Conservation (phyloP, 176 grass and related monocot genomes). For the Rhynchospora pubera region DNA sequence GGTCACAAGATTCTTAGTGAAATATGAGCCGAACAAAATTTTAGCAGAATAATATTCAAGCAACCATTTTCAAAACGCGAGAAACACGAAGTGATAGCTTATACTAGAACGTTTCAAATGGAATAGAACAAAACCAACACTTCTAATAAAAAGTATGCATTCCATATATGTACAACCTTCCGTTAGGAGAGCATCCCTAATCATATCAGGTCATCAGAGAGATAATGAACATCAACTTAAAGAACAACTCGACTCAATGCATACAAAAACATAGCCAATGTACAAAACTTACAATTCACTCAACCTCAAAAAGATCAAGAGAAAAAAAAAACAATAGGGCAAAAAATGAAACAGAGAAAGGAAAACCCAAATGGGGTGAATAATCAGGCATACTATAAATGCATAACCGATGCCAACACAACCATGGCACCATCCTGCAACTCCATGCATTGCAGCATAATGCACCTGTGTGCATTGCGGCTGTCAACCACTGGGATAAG, state of each 20-base stretch:
- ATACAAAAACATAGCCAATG: conserved; percentile 34
- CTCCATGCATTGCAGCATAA: conserved; percentile 11
- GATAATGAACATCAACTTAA: conserved; percentile 1
- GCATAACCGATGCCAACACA: neutral
- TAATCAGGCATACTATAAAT: conserved; percentile 17
- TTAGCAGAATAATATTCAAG: neutral
- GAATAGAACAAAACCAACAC: neutral
- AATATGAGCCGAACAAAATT: too few relatives aligned
- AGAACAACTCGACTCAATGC: neutral
- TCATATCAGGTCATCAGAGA: conserved; percentile 10
- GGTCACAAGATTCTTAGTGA: neutral
- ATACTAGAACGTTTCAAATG: neutral
- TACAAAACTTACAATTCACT: conserved; percentile 66
- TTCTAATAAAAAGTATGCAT: neutral
- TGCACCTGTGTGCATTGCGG: conserved; percentile 8
- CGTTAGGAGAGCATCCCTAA: conserved; percentile 29
- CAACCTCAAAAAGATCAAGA: conserved; percentile 45
- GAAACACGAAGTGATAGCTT: neutral
- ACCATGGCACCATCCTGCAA: conserved; percentile 7
- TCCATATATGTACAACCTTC: conserved; percentile 32
- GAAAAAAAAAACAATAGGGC: neutral
- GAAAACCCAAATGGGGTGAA: conserved; percentile 34
- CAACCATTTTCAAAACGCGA: neutral
- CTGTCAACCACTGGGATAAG: conserved; percentile 16
- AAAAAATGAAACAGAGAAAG: conserved; percentile 4